These are phyloP conservation scores for Zygoascus ofunaensis DNA, from an alignment of 805 yeast species.

Conservation along the genomic window DNA sequence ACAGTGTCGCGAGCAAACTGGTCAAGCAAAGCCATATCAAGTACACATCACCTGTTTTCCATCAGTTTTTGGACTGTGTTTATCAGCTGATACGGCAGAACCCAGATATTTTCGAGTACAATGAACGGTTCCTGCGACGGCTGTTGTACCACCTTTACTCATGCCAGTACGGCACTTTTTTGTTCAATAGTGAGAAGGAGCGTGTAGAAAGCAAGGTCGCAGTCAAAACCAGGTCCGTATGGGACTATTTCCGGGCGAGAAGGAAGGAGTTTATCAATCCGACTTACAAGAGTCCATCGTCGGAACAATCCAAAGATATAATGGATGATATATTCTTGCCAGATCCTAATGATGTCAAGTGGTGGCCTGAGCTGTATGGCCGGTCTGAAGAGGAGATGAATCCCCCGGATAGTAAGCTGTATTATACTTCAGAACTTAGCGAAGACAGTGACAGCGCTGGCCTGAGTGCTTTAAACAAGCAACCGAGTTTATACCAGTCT, in stretches of 20 bases:
- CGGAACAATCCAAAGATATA: slow-evolving; percentile 7
- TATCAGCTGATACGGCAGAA: slow-evolving; percentile 67
- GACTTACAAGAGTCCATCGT: slow-evolving; percentile 32
- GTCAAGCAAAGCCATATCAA: slow-evolving; percentile 43
- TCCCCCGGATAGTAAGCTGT: slow-evolving; percentile 4
- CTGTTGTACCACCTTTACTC: slow-evolving; percentile 82
- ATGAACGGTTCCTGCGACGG: slow-evolving; percentile 78
- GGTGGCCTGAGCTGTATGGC: slow-evolving; percentile 89
- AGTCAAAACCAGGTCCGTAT: slow-evolving; percentile 60
- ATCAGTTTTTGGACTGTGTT: slow-evolving; percentile 85
- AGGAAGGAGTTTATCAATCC: slow-evolving; percentile 56
- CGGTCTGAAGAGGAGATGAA: slow-evolving; percentile 63
- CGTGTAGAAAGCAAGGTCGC: slow-evolving; percentile 36
- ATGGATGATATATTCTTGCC: slow-evolving; percentile 45
- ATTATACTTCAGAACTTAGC: too few relatives aligned
- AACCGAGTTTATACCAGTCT: background rate
- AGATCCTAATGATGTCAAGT: slow-evolving; percentile 51
- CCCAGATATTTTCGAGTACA: slow-evolving; percentile 72
- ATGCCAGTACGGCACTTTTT: slow-evolving; percentile 89
- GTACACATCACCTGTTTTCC: slow-evolving; percentile 83
- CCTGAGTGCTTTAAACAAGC: too few relatives aligned
- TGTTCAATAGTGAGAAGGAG: slow-evolving; percentile 67
- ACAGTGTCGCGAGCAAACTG: slow-evolving; percentile 42
- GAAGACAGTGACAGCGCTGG: too few relatives aligned
- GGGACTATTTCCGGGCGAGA: slow-evolving; percentile 88